Base-by-base conservation (phyloP, 768 basidiomycete species). In the Lepiota brunneoincarnata region DNA sequence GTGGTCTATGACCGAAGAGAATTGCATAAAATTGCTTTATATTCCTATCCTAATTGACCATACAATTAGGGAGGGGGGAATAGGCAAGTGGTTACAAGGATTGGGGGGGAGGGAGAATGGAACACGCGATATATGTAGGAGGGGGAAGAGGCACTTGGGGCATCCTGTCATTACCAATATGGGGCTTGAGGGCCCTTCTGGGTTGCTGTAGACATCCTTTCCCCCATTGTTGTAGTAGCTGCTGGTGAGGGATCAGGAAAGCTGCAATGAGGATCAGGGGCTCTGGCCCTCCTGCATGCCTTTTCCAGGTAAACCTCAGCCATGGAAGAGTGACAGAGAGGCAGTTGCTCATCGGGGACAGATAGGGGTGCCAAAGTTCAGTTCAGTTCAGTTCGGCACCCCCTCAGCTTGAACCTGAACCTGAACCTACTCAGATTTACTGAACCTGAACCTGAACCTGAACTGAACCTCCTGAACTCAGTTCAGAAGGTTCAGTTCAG, bases 221-320 rank as follows among this genome's bases (percentile, higher is more conserved):
- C 78, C 75, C 58, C 77, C 72, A 59, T 79, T 78, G 51, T 80
- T 77, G 54, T 73, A 59, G 17, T 62, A 64, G 40, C 70, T 67
- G 18, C 71, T 72, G 59, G 62, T 65, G 31, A 35, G 56, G 40
- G 51, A 57, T 50, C 11, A 9, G 49, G 60, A 42, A 55, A 46
- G 12, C 51, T 62, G 42, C 58, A 49, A 35, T 41, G 39, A 59
- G 36, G 31, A 53, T 53, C 61, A n/a, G 50, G 50, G 5, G 15
- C 50, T 23, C 69, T 72, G 47, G 76, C 70, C 55, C 80, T 65
- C 57, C 79, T 70, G 38, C 80, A 69, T 40, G 86, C 88, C 70
- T 89, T 91, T 46, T 89, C 88, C n/a, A n/a, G n/a, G n/a, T n/a
- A n/a, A n/a, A n/a, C n/a, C 62, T 84, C 87, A 46, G 64, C 67